A percentile compares a stretch with the other conserved stretches of the same genome.
phyloP scores from a whole-genome alignment of 768 basidiomycete genomes.

The Tylopilus subfusipes region DNA sequence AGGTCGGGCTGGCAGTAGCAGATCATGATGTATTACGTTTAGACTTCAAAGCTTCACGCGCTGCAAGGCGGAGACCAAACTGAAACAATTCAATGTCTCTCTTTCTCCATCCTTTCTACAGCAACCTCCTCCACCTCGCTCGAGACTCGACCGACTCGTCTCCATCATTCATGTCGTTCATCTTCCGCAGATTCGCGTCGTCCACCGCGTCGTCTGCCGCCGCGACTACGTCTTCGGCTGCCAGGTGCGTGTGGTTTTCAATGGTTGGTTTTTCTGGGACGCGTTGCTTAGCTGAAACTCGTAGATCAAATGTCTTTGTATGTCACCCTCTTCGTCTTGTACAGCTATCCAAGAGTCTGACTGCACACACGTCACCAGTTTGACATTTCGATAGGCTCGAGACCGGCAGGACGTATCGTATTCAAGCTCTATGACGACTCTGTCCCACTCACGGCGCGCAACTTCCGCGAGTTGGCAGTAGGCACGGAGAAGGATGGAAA shows the following conservation, averaged over 20 bases:
- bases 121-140: slow-evolving; percentile 18
- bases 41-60: too few species aligned
- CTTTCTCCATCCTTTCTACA: slow-evolving; percentile 25
- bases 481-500: slow-evolving; percentile 40
- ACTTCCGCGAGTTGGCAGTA: slow-evolving; percentile 79
- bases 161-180: slow-evolving; percentile 41
- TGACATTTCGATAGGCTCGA: slow-evolving; percentile 56
- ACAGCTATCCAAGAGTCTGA: background rate
- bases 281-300: background rate
- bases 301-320: slow-evolving; percentile 31
- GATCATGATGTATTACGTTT: background rate
- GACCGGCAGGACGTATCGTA: slow-evolving; percentile 65
- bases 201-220: slow-evolving; percentile 39
- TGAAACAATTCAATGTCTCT: slow-evolving; percentile 17
- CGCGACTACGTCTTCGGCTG: slow-evolving; percentile 9
- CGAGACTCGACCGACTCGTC: slow-evolving; percentile 16
- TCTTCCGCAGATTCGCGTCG: slow-evolving; percentile 50
- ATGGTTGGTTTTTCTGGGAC: background rate
- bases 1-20: too few species aligned
- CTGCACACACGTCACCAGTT: slow-evolving; percentile 42
- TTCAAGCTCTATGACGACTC: slow-evolving; percentile 82
- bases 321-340: slow-evolving; percentile 18
- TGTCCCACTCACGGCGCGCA: slow-evolving; percentile 76
- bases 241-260: slow-evolving; percentile 12
- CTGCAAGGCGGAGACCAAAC: too few species aligned